Conservation (phyloP, 768 basidiomycete genomes). For the Austroboletus eburneus region DNA sequence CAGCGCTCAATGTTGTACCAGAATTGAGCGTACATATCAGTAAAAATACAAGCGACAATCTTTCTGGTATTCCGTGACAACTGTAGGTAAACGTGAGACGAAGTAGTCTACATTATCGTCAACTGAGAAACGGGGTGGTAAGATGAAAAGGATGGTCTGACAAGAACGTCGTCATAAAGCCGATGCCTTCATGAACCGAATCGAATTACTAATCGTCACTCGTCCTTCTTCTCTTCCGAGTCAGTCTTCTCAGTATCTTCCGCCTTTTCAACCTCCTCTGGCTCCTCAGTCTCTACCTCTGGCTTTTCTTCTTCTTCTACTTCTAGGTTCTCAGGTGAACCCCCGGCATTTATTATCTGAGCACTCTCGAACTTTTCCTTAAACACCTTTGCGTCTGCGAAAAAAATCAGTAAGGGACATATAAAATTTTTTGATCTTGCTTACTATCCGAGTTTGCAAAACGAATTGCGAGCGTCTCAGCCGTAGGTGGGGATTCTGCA, state of each 20-base stretch:
- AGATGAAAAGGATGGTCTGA: conserved; percentile 6
- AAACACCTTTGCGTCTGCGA: conserved; percentile 71
- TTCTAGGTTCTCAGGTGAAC: conserved; percentile 21
- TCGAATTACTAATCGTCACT: conserved; percentile 12
- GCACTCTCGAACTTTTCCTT: conserved; percentile 86
- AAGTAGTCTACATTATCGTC: conserved; percentile 29
- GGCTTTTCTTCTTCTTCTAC: conserved; percentile 22
- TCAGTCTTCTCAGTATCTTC: conserved; percentile 30
- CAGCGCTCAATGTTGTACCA: neutral
- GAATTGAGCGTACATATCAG: no score
- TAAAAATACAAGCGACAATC: conserved; percentile 1
- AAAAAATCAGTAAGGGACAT: conserved; percentile 38
- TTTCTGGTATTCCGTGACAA: conserved; percentile 27
- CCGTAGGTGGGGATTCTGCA: conserved; percentile 81
- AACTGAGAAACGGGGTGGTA: conserved; percentile 8
- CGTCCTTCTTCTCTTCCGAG: conserved; percentile 33
- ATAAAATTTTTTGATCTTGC: no score
- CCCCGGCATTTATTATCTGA: conserved; percentile 57
- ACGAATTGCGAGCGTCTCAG: conserved; percentile 97
- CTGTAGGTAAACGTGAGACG: conserved; percentile 25
- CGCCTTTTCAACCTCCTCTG: conserved; percentile 28
- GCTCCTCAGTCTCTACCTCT: conserved; percentile 26
- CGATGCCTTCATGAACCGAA: neutral
- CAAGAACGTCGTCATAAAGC: conserved; percentile 3
- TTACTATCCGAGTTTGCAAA: conserved; percentile 95